phyloP scores from a whole-genome alignment of 495 filamentous ascomycete genomes.

The Chlorociboria aeruginascens region DNA sequence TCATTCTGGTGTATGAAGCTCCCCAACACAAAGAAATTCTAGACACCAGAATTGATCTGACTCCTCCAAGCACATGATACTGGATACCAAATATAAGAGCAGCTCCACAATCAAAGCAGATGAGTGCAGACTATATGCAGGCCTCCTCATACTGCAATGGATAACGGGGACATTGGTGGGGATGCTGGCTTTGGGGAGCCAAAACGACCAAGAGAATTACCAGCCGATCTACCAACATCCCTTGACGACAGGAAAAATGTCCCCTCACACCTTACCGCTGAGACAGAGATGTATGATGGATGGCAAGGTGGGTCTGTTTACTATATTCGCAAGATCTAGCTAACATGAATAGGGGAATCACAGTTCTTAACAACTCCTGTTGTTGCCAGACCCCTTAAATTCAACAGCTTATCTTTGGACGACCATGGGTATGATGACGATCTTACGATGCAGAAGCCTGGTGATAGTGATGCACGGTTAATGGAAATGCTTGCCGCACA shows the following conservation, averaged over 20 bases:
- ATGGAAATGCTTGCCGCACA: slow-evolving; percentile 96
- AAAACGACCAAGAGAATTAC: slow-evolving; percentile 34
- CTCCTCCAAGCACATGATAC: too few species aligned
- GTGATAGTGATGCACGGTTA: slow-evolving; percentile 74
- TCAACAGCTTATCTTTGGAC: slow-evolving; percentile 70
- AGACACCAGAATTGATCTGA: too few species aligned
- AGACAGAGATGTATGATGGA: slow-evolving; percentile 97
- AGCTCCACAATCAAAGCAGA: neutral
- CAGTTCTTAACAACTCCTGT: slow-evolving; percentile 84
- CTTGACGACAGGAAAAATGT: slow-evolving; percentile 72
- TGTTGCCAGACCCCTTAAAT: slow-evolving; percentile 67
- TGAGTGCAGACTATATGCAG: slow-evolving; percentile 15
- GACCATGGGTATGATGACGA: slow-evolving; percentile 58
- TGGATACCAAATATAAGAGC: too few species aligned
- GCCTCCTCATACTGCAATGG: slow-evolving; percentile 30
- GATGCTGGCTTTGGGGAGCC: slow-evolving; percentile 26
- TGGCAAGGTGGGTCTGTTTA: slow-evolving; percentile 72
- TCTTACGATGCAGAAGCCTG: slow-evolving; percentile 43
- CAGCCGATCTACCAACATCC: slow-evolving; percentile 78
- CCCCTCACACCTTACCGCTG: slow-evolving; percentile 42
- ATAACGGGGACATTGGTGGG: slow-evolving; percentile 41
- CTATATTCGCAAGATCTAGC: neutral
- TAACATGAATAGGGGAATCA: slow-evolving; percentile 62
- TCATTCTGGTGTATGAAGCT: too few species aligned
- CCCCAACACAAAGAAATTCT: too few species aligned